Conservation (phyloP, 192 early-diverging fungal species). For the Podila horticola region DNA sequence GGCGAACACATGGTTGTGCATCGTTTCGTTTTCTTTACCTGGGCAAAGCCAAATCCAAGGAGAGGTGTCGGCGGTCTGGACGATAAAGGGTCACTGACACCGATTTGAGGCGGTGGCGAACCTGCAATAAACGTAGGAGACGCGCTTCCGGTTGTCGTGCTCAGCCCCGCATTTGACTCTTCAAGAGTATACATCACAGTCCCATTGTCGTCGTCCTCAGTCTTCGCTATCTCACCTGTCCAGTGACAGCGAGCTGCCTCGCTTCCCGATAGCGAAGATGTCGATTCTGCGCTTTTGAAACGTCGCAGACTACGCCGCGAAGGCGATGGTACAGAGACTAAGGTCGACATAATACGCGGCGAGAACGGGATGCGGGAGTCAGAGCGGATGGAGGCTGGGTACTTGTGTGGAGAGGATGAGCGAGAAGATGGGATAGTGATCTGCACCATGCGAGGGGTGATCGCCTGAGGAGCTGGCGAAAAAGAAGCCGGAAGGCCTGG, state of each 20-base stretch:
- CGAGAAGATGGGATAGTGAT: background rate
- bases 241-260: background rate
- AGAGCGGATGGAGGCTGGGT: background rate
- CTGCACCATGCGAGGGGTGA: background rate
- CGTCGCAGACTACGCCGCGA: background rate
- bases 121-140: background rate
- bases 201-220: background rate
- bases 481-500: background rate
- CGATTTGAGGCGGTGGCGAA: background rate
- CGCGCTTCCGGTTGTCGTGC: background rate
- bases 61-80: slow-evolving; percentile 4
- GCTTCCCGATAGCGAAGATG: background rate
- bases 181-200: background rate
- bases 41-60: slow-evolving; percentile 12
- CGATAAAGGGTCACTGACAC: slow-evolving; percentile 10
- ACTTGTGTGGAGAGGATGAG: background rate
- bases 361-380: background rate
- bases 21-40: background rate
- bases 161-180: background rate
- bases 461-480: background rate
- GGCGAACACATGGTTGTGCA: background rate
- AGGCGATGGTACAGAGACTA: background rate
- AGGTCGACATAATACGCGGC: background rate
- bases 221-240: background rate
- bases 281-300: background rate